phyloP scores from a whole-genome alignment of 2,329 filamentous ascomycete species.

The Purpureocillium takamizusanense region DNA sequence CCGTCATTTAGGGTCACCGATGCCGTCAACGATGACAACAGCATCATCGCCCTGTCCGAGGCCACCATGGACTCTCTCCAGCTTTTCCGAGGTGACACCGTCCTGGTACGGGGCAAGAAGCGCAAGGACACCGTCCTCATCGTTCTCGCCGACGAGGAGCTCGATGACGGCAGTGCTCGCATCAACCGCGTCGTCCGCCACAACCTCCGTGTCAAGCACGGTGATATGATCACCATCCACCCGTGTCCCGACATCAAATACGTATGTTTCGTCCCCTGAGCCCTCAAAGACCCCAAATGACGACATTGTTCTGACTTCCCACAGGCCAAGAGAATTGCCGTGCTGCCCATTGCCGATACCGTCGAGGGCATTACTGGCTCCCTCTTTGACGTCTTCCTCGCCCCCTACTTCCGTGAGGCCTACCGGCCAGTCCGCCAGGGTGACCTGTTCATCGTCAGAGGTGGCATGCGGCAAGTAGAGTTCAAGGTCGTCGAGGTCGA shows the following conservation, averaged over 20 bases:
- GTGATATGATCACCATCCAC: conserved; percentile 94
- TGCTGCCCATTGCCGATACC: conserved; percentile 95
- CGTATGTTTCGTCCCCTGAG: conserved; percentile 47
- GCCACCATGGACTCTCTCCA: conserved; percentile 98
- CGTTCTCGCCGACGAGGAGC: conserved; percentile 92
- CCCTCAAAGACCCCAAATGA: neutral
- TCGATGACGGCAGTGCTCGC: conserved; percentile 92
- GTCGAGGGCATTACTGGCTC: conserved; percentile 96
- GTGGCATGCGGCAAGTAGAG: conserved; percentile 97
- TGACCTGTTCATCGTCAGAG: conserved; percentile 93
- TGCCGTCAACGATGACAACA: conserved; percentile 99
- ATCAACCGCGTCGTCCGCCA: conserved; percentile 98
- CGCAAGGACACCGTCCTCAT: conserved; percentile 98
- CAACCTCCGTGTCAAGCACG: conserved; percentile 97
- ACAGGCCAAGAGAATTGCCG: conserved; percentile 96
- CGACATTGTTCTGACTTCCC: conserved; percentile 6
- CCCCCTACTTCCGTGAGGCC: conserved; percentile 98
- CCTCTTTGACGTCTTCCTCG: conserved; percentile 97
- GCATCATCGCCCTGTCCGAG: conserved; percentile 95
- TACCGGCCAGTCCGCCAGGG: conserved; percentile 96
- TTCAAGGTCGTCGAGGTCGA: conserved; percentile 99
- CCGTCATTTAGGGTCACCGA: conserved; percentile 73
- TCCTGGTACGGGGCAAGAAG: conserved; percentile 98
- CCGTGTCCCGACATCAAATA: conserved; percentile 99
- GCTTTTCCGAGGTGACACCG: conserved; percentile 97